Base-by-base conservation (phyloP, 352 stramenopile genomes). In the Blastocystis sp. region DNA sequence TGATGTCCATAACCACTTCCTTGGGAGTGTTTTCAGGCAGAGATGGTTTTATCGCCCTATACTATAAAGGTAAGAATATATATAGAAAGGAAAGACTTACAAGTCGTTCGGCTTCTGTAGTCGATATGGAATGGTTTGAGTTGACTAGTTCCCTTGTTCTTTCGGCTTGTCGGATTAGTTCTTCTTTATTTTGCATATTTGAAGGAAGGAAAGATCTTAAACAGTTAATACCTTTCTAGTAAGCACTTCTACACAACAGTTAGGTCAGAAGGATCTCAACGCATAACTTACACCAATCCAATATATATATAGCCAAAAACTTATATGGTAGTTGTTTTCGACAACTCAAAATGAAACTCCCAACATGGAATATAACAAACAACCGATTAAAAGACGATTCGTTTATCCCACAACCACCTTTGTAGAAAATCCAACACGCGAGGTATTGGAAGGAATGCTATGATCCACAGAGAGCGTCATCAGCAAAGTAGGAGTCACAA, bases 401-500 rank as follows among this genome's bases (percentile, higher is more conserved):
- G 62, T 41, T 41, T 65, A 81, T 43, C 45, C 70, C 68, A 81
- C 45, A 30, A 65, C 65, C 26, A 81, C 45, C 37, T 81, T 81
- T 47, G 50, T 63, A 62, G 37, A 41, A 26, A 81, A 81, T 26
- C 70, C 70, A 62, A 81, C 34, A 43, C 45, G 70, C 11, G 70
- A 62, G 11, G n/a, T 20, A 34, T 81, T 81, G 37, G 20, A 16
- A 26, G 55, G 55, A 30, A 81, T 47, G 37, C 34, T 63, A 81
- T 81, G 70, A 63, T 64, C 45, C n/a, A 81, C 70, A 50, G 41
- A 63, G 41, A 81, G 45, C 47, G 70, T 81, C 70, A 81, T 81
- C 13, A 81, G 39, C 41, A 81, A 20, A 11, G 70, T 47, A 8
- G 41, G 39, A 4, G 70, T 64, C 8, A 81, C 70, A 41, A 43